Base-by-base conservation (phyloP, 352 stramenopile genomes). In the Pythium grandisporangium region DNA sequence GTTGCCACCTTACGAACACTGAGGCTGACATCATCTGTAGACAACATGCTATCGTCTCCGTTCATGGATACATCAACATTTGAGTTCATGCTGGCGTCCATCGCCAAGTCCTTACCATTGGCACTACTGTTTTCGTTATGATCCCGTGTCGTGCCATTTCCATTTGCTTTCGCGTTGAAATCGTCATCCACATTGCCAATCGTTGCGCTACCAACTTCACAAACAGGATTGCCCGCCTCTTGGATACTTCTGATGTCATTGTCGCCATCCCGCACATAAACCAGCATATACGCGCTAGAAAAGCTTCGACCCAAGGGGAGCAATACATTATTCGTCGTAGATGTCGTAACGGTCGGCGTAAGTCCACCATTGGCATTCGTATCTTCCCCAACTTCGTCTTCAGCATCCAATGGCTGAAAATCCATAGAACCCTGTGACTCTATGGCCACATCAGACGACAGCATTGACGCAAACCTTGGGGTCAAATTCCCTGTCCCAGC, bases 241-340 rank as follows among this genome's bases (percentile, higher is more conserved):
- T 66, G 51, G 42, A 88, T 85, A 3, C 55, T 66, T 39, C 41
- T 58, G 36, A 84, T 79, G 30, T 84, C 78, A 30, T 85, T 91
- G 23, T 73, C 56, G 11, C 75, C 76, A 37, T 88, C 76, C 2
- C 79, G 79, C 12, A 93, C 66, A 42, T 93, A 93, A 23, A 93
- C 81, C 4, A 94, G 77, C 81, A 94, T 94, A 45, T 94, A 94
- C 4, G 81, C 81, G 27, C 81, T 94, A 4, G 78, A 80, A 43
- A 86, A 92, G 30, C 61, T 93, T 6, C 64, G 58, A 10, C 48
- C 58, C 12, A 88, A 49, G 26, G 80, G 73, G 23, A 84, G 32
- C 51, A 83, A 66, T 20, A 79, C 47, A 21, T 55, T 76, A 30
- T 55, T 71, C 10, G 23, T 48, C 8, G 27, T 32, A n/a, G n/a